A percentile compares a stretch with the other conserved stretches of the same genome.
Conservation (phyloP, 768 basidiomycete genomes). For the Rhodotorula kratochvilovae region DNA sequence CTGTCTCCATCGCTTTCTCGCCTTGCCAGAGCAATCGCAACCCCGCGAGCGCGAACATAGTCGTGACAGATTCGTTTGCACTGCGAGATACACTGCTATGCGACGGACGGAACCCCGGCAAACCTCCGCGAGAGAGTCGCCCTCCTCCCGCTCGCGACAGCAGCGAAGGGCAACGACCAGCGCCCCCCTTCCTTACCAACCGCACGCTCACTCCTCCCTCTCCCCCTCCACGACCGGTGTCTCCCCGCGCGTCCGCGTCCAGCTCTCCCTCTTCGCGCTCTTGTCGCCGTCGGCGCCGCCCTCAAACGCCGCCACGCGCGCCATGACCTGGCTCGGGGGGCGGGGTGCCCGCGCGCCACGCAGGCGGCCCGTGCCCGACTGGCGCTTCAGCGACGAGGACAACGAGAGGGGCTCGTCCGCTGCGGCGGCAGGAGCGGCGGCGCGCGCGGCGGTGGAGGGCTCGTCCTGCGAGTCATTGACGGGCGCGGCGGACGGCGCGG, state of each 20-base stretch:
- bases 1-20: too few relatives aligned
- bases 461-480: neutral
- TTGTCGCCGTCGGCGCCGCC: neutral
- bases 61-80: too few relatives aligned
- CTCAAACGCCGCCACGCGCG: neutral
- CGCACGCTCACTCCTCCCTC: too few relatives aligned
- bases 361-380: slow-evolving; percentile 3
- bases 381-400: slow-evolving; percentile 20
- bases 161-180: too few relatives aligned
- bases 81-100: too few relatives aligned
- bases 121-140: too few relatives aligned
- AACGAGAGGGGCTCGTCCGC: slow-evolving; percentile 3
- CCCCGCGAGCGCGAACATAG: too few relatives aligned
- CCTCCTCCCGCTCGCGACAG: too few relatives aligned
- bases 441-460: neutral
- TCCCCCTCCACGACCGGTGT: too few relatives aligned
- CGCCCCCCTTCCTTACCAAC: too few relatives aligned
- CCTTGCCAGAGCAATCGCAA: too few relatives aligned
- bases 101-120: too few relatives aligned
- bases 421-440: neutral
- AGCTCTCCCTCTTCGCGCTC: slow-evolving; percentile 7
- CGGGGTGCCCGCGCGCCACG: slow-evolving; percentile 27
- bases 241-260: neutral
- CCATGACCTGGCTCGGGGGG: slow-evolving; percentile 10
- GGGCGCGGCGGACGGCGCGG: neutral